Base-by-base conservation (phyloP, 2,329 filamentous ascomycete genomes). In the Colletotrichum zoysiae region DNA sequence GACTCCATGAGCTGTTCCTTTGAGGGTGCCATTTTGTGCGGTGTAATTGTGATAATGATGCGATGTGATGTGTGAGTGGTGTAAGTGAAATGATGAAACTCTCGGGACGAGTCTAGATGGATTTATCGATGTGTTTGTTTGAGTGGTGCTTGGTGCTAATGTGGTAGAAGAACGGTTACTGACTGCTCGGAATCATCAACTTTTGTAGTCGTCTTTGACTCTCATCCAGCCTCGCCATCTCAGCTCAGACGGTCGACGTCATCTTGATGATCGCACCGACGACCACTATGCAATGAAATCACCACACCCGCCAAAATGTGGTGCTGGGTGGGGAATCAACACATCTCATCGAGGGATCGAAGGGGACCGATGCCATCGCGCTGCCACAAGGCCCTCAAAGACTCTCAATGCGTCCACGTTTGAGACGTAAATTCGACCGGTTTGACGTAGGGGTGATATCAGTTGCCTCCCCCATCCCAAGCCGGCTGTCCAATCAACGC, bases 1-100 rank as follows among this genome's bases (percentile, higher is more conserved):
- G 87, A 83, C 65, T 83, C 76, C 72, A 82, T 81, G 67, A 84
- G 81, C 70, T 83, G 79, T 40, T 82, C 78, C 76, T 77, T 67
- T 75, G 75, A 70, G 33, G 70, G 72, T 50, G 75, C 75, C 79
- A 81, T 81, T 71, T 55, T 69, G 53, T 59, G 33, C 30, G 35
- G 16, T 46, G 20, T 48, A 16, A 23, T 48, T 23, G 20, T 46
- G 18, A 58, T 44, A 26, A 26, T 46, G 26, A 30, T 38, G 23
- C 14, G 8, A 11, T 20, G 26, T 33, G 44, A 7, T 35, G 42
- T 35, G 12, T 35, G 5, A 40, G 48, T 38, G 23, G 30, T 42
- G 18, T 42, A 40, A 46, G 38, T 59, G 38, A 23, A 57, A 35
- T 42, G 57, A 11, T 26, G 5, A 11, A 46, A 26, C 23, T n/a